These are phyloP conservation scores for Macaranga tanarius DNA, from an alignment of 441 rosid species.

Conservation along the genomic window DNA sequence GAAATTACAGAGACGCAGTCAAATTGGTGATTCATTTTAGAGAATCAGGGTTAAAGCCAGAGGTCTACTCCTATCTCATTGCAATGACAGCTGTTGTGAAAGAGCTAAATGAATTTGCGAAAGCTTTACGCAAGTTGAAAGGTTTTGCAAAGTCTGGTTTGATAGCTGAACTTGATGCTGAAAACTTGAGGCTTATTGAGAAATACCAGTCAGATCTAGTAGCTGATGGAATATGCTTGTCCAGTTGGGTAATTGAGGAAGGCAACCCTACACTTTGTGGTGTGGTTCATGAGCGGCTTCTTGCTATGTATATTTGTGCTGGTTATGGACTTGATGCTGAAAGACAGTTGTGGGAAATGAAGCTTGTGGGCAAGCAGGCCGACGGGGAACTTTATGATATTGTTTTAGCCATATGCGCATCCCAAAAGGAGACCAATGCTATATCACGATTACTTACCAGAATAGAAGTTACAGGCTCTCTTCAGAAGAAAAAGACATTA, in stretches of 20 bases:
- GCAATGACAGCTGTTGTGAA: constrained; percentile 95
- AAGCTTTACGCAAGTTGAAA: constrained; percentile 67
- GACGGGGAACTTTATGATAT: constrained; percentile 75
- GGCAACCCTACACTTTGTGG: constrained; percentile 53
- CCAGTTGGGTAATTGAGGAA: constrained; percentile 72
- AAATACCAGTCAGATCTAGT: constrained; percentile 67
- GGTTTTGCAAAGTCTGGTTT: constrained; percentile 56
- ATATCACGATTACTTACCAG: constrained; percentile 61
- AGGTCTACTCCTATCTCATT: constrained; percentile 73
- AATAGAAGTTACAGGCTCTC: constrained; percentile 44
- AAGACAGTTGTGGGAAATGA: constrained; percentile 88
- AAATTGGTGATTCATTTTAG: constrained; percentile 60
- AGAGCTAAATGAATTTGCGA: constrained; percentile 77
- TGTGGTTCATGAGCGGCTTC: constrained; percentile 75
- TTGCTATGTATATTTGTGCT: constrained; percentile 81
- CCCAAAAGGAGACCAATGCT: constrained; percentile 58
- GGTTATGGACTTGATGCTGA: constrained; percentile 83
- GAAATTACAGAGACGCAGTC: constrained; percentile 63
- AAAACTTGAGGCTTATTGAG: constrained; percentile 51
- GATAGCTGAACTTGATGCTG: constrained; percentile 54
- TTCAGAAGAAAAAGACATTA: constrained; percentile 59
- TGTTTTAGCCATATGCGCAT: constrained; percentile 86
- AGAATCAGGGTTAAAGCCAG: constrained; percentile 76
- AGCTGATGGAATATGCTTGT: constrained; percentile 54
- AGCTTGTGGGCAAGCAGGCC: constrained; percentile 75